A percentile compares a stretch with the other conserved stretches of the same genome.
phyloP scores from a whole-genome alignment of 164 flowering plant genomes.

The Aristolochia californica region DNA sequence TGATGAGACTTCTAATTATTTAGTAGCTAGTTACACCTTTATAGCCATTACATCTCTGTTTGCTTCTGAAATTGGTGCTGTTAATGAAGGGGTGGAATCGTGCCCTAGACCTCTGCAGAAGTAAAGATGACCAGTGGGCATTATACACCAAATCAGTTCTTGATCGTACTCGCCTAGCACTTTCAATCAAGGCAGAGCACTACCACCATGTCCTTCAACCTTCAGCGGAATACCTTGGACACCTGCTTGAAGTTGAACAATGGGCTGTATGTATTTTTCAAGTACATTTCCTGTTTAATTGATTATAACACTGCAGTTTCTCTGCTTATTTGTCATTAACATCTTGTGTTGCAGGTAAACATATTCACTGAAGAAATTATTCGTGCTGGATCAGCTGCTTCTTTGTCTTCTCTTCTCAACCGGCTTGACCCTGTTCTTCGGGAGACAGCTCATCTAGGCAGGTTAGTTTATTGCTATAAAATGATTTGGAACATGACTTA shows the following conservation, averaged over 20 bases:
- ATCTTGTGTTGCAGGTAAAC: slow-evolving; percentile 41
- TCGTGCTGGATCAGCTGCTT: slow-evolving; percentile 98
- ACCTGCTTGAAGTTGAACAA: slow-evolving; percentile 74
- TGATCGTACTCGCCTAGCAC: slow-evolving; percentile 90
- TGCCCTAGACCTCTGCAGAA: slow-evolving; percentile 49
- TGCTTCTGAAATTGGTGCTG: too few relatives aligned
- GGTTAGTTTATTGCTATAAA: slow-evolving; percentile 30
- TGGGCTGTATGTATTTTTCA: slow-evolving; percentile 58
- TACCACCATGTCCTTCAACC: slow-evolving; percentile 79
- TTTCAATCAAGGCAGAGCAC: slow-evolving; percentile 78
- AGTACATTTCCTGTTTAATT: background rate
- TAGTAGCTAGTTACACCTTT: background rate
- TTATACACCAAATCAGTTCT: slow-evolving; percentile 90
- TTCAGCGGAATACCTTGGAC: slow-evolving; percentile 90
- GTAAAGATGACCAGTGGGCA: slow-evolving; percentile 59
- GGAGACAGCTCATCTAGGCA: slow-evolving; percentile 79
- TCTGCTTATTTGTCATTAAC: background rate
- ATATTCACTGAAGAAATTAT: slow-evolving; percentile 97
- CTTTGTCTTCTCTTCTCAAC: slow-evolving; percentile 80
- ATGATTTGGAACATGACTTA: too few relatives aligned
- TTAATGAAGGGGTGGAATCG: slow-evolving; percentile 69
- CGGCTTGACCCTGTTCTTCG: slow-evolving; percentile 93
- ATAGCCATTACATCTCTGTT: too few relatives aligned
- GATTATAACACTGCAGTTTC: background rate
- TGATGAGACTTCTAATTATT: too few relatives aligned